Evolutionary conservation across 2,329 filamentous ascomycete genomes (phyloP).

Genomic region (Calonectria pteridis): DNA sequence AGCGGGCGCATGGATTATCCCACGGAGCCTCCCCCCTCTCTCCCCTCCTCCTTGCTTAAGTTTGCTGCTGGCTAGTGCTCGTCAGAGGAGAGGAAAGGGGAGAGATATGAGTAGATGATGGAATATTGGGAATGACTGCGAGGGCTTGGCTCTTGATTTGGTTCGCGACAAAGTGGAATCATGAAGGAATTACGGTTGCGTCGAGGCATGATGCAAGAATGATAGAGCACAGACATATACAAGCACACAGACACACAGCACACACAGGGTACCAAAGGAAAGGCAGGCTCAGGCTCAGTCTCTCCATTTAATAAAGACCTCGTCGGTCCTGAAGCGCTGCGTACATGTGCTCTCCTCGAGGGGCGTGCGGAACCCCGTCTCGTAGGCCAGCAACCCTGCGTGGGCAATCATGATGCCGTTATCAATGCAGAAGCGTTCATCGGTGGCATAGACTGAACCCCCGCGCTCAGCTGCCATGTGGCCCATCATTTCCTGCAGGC

Average conservation of each 20-base stretch:
- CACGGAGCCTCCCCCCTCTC: neutral
- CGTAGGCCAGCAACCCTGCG: slow-evolving; percentile 87
- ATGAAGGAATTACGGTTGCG: slow-evolving; percentile 7
- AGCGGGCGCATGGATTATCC: neutral
- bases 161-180: neutral
- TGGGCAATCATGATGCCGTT: slow-evolving; percentile 99
- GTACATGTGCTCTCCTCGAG: slow-evolving; percentile 88
- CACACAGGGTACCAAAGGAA: slow-evolving; percentile 7
- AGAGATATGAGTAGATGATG: neutral
- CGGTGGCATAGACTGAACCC: slow-evolving; percentile 92
- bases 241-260: slow-evolving; percentile 10
- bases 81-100: neutral
- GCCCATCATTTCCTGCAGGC: slow-evolving; percentile 98
- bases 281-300: slow-evolving; percentile 56
- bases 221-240: slow-evolving; percentile 5
- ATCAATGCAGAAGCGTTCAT: slow-evolving; percentile 98
- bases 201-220: neutral
- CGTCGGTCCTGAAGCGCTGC: slow-evolving; percentile 85
- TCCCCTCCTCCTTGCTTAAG: neutral
- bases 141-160: neutral
- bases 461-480: slow-evolving; percentile 91
- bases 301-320: slow-evolving; percentile 84
- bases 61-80: neutral
- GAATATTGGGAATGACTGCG: neutral
- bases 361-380: slow-evolving; percentile 81